Conservation (phyloP, 805 yeast species). For the Brettanomyces bruxellensis region DNA sequence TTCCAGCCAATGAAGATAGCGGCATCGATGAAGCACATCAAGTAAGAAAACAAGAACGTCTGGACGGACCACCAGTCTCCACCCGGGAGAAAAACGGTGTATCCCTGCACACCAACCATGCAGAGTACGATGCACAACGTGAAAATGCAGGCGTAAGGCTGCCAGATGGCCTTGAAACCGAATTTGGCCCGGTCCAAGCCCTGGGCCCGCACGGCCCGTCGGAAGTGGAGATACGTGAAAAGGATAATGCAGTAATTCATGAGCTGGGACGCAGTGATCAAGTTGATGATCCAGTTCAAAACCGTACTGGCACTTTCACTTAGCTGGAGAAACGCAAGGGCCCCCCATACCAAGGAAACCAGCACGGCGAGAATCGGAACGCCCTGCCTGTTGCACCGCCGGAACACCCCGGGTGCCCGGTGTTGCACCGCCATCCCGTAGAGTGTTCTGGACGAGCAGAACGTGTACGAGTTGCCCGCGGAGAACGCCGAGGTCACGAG, state of each 20-base stretch:
- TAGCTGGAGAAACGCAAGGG: constrained; percentile 58
- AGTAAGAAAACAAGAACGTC: constrained; percentile 57
- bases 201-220: constrained; percentile 49
- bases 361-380: constrained; percentile 62
- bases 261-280: constrained; percentile 63
- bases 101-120: constrained; percentile 39
- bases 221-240: constrained; percentile 51
- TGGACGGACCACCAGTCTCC: constrained; percentile 43
- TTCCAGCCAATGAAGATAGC: constrained; percentile 45
- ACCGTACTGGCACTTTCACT: constrained; percentile 54
- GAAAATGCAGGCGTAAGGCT: constrained; percentile 17
- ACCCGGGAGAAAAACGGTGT: constrained; percentile 49
- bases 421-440: constrained; percentile 65
- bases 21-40: constrained; percentile 56
- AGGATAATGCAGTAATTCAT: constrained; percentile 52
- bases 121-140: constrained; percentile 14
- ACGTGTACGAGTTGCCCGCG: constrained; percentile 75
- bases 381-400: constrained; percentile 56
- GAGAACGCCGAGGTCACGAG: constrained; percentile 67
- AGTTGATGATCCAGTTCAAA: constrained; percentile 61
- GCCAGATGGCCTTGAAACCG: constrained; percentile 41
- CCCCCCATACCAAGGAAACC: constrained; percentile 50
- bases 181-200: constrained; percentile 34
- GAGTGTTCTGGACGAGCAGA: constrained; percentile 56
- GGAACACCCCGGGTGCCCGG: constrained; percentile 61